phyloP scores from a whole-genome alignment of 164 flowering plant species.

The Tinospora cordifolia region DNA sequence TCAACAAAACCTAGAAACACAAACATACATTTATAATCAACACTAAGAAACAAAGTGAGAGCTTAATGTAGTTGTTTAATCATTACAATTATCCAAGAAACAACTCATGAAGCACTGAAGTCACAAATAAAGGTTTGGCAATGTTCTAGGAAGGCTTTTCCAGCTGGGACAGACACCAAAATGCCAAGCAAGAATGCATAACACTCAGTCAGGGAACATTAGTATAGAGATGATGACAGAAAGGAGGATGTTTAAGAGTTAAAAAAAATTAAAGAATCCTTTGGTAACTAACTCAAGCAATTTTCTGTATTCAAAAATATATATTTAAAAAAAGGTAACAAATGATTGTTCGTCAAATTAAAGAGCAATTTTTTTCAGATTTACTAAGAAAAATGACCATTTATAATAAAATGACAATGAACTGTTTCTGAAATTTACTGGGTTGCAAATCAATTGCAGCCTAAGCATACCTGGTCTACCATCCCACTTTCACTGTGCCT shows the following conservation, averaged over 20 bases:
- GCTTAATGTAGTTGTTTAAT: background rate
- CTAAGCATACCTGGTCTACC: conserved; percentile 67
- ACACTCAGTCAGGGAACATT: background rate
- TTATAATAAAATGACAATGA: too few species aligned
- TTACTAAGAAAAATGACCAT: too few species aligned
- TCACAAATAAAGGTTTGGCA: background rate
- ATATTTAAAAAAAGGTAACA: too few species aligned
- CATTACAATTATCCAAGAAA: background rate
- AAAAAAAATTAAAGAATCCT: too few species aligned
- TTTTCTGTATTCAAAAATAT: too few species aligned
- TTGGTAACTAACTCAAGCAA: too few species aligned
- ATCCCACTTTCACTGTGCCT: conserved; percentile 97
- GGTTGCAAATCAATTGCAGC: too few species aligned
- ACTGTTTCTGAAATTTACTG: too few species aligned
- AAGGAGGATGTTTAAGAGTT: background rate
- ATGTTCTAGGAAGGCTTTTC: background rate
- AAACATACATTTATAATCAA: background rate
- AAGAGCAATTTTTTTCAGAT: too few species aligned
- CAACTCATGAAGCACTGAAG: background rate
- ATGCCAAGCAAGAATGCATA: background rate
- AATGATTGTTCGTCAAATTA: too few species aligned
- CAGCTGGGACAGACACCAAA: background rate
- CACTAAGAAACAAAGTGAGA: background rate
- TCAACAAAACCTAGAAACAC: conserved; percentile 59
- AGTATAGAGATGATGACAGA: background rate